A percentile compares a stretch with the other conserved stretches of the same genome.
These are phyloP conservation scores for Malus fusca DNA, from an alignment of 306 rosid species.

Conservation along the genomic window DNA sequence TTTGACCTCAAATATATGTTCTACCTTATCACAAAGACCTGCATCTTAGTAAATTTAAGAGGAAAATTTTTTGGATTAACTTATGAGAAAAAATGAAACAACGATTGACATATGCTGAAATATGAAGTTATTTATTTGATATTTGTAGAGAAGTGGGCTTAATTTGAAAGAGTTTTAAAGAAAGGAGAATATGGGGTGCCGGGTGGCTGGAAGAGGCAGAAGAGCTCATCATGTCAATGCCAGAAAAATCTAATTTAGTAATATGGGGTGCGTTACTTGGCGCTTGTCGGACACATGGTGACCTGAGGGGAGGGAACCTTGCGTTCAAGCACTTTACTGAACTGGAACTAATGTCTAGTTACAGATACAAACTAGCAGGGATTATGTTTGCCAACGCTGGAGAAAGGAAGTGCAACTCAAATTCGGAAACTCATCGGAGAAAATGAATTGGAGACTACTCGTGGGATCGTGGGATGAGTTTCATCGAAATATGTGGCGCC, in stretches of 20 bases:
- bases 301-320: conserved; percentile 25
- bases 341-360: conserved; percentile 33
- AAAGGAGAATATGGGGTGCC: conserved; percentile 7
- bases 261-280: conserved; percentile 41
- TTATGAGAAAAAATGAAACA: too few relatives aligned
- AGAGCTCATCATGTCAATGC: conserved; percentile 24
- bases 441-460: conserved; percentile 26
- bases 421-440: conserved; percentile 24
- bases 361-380: conserved; percentile 37
- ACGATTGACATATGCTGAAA: too few relatives aligned
- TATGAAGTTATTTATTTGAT: too few relatives aligned
- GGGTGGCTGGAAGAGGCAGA: conserved; percentile 37
- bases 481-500: conserved; percentile 29
- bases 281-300: conserved; percentile 36
- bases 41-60: conserved; percentile 26
- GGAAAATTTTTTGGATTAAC: too few relatives aligned
- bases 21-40: conserved; percentile 31
- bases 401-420: conserved; percentile 11
- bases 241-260: conserved; percentile 26
- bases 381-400: conserved; percentile 35
- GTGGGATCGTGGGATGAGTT: conserved; percentile 36
- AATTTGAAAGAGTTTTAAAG: too few relatives aligned
- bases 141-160: too few relatives aligned
- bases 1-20: conserved; percentile 10
- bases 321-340: conserved; percentile 28